Base-by-base conservation (phyloP, 805 yeast genomes). In the Candida boleticola region DNA sequence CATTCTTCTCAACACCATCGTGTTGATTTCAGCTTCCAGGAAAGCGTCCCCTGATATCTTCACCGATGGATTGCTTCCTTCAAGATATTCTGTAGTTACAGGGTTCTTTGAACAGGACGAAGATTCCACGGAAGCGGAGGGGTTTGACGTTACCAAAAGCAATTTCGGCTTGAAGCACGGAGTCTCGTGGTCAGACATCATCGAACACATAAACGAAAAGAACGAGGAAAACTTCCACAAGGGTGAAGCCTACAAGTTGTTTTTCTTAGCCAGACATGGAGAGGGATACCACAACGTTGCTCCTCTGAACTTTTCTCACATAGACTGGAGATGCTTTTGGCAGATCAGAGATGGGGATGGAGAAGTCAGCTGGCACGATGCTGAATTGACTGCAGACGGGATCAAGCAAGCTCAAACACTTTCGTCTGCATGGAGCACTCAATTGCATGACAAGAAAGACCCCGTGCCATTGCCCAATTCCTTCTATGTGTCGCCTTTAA, bases 281-380 rank as follows among this genome's bases (percentile, higher is more conserved):
- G 63, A 63, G 48, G 68, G 65, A 7, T 58, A 44, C 40, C 70
- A 64, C 42, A 63, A 63, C 40, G 45, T 58, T 19, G 66, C 59
- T 1, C 54, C 54, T 2, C 6, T 18, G 4, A 16, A 41, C 14
- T 58, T 51, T 35, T 23, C 41, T n/a, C 14, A 14, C 2, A 27
- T 29, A 3, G 54, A 57, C 4, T 63, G 66, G 67, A 30, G 20
- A 16, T 64, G 70, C 41, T 46, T 45, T 33, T 60, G 61, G 60
- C 60, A 58, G 42, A 44, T 42, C 17, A 42, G 50, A 36, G 49
- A 54, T 34, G 56, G 51, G 2, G 49, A 53, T 19, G 53, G 49
- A 14, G 45, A 40, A 7, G 43, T 54, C 5, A 54, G 48, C 33
- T 64, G 70, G 70, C 51, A 45, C 35, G 68, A 63, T 52, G 68